Evolutionary conservation across 768 basidiomycete species (phyloP).

Genomic region (Pulveroboletus frians): DNA sequence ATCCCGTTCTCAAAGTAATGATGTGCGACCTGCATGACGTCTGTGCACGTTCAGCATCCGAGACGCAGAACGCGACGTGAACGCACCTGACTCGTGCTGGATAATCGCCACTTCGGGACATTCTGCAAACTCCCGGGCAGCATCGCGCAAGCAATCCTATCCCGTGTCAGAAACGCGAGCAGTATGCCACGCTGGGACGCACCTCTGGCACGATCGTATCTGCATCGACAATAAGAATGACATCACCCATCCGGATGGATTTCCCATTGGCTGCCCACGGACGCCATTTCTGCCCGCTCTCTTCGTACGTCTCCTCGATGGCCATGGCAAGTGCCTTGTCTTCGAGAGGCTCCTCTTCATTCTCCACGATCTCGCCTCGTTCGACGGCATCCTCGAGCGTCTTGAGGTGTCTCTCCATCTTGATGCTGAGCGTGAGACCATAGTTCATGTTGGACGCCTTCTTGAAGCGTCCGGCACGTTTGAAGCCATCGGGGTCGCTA

Average conservation of each 20-base stretch:
- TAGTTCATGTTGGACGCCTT: slow-evolving; percentile 94
- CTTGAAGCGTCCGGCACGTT: slow-evolving; percentile 76
- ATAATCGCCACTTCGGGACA: slow-evolving; percentile 88
- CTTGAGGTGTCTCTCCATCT: slow-evolving; percentile 33
- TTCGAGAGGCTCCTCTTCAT: slow-evolving; percentile 43
- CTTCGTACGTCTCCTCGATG: slow-evolving; percentile 66
- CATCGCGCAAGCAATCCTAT: slow-evolving; percentile 86
- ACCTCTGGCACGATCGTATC: slow-evolving; percentile 83
- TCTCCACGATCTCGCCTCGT: slow-evolving; percentile 38
- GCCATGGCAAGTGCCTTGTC: slow-evolving; percentile 68
- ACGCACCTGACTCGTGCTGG: slow-evolving; percentile 73
- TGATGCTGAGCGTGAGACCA: slow-evolving; percentile 44
- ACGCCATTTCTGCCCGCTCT: slow-evolving; percentile 51
- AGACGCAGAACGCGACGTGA: slow-evolving; percentile 3
- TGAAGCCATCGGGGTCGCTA: slow-evolving; percentile 21
- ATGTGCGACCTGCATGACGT: slow-evolving; percentile 86
- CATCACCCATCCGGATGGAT: slow-evolving; percentile 68
- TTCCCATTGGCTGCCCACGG: slow-evolving; percentile 79
- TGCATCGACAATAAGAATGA: slow-evolving; percentile 83
- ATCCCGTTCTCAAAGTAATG: slow-evolving; percentile 92
- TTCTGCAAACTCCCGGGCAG: slow-evolving; percentile 76
- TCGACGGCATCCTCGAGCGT: slow-evolving; percentile 43
- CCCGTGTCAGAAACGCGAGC: neutral
- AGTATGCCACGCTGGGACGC: too few species aligned
- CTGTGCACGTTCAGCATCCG: slow-evolving; percentile 36